phyloP scores from a whole-genome alignment of 306 rosid genomes.

The Herpetospermum pedunculosum region DNA sequence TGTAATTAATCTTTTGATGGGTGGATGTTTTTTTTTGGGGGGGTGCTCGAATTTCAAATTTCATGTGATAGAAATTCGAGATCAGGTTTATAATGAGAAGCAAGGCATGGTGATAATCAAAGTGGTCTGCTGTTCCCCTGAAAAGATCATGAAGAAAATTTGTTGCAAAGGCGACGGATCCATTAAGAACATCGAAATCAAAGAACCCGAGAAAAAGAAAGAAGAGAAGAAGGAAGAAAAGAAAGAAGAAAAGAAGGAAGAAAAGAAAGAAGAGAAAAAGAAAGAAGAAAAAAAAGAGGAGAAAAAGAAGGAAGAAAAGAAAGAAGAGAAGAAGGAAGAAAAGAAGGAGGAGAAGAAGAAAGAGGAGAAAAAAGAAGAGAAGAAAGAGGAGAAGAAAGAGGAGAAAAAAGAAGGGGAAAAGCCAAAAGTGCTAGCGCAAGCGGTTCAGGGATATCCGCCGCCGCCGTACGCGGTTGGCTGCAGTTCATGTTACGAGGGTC shows the following conservation, averaged over 20 bases:
- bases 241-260: not conserved
- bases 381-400: not conserved
- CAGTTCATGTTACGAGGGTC: conserved; percentile 8
- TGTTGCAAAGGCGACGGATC: conserved; percentile 13
- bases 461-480: not conserved
- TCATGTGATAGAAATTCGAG: conserved; percentile 55
- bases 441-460: conserved; percentile 13
- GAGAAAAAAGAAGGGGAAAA: not conserved
- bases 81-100: conserved; percentile 52
- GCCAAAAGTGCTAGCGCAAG: not conserved
- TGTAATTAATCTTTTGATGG: no score
- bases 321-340: not conserved
- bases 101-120: conserved; percentile 36
- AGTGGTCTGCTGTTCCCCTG: conserved; percentile 60
- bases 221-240: not conserved
- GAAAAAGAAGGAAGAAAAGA: not conserved
- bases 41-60: no score
- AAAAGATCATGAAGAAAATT: conserved; percentile 7
- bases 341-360: not conserved
- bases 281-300: not conserved
- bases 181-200: conserved; percentile 12
- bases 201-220: conserved; percentile 5
- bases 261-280: not conserved
- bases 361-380: not conserved
- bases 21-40: no score